Conservation (phyloP, 805 yeast genomes). For the Saturnispora gosingensis region DNA sequence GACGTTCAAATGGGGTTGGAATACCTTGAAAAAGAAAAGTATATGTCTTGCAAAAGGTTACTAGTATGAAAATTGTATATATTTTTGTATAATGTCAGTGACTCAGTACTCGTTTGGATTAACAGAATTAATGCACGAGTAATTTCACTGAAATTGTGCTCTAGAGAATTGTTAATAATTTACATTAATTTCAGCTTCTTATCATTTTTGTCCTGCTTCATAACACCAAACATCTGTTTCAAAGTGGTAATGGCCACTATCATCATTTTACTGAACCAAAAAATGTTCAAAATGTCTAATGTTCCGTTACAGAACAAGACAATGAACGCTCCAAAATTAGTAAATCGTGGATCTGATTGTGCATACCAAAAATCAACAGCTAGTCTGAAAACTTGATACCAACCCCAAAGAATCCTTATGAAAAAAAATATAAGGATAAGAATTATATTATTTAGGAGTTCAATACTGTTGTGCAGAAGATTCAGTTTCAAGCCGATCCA, state of each 20-base stretch:
- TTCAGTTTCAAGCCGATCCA: slow-evolving; percentile 30
- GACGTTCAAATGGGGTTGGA: slow-evolving; percentile 65
- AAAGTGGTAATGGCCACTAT: slow-evolving; percentile 29
- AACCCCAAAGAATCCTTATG: slow-evolving; percentile 31
- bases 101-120: neutral
- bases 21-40: slow-evolving; percentile 36
- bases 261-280: slow-evolving; percentile 32
- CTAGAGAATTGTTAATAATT: neutral
- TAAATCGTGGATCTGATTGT: slow-evolving; percentile 23
- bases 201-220: slow-evolving; percentile 17
- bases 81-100: neutral
- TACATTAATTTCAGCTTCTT: slow-evolving; percentile 27
- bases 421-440: slow-evolving; percentile 28
- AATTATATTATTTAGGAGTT: slow-evolving; percentile 27
- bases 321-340: slow-evolving; percentile 18
- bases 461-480: slow-evolving; percentile 20
- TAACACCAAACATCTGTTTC: slow-evolving; percentile 24
- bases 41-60: slow-evolving; percentile 25
- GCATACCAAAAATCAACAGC: slow-evolving; percentile 23
- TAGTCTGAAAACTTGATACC: slow-evolving; percentile 27
- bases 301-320: slow-evolving; percentile 27
- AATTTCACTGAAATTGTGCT: neutral
- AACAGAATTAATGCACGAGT: neutral
- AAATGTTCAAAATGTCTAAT: slow-evolving; percentile 28
- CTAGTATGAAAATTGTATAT: slow-evolving; percentile 1